A percentile compares a stretch with the other conserved stretches of the same genome.
Evolutionary conservation across 495 filamentous ascomycete genomes (phyloP).

Genomic region (Penicillium lagena): DNA sequence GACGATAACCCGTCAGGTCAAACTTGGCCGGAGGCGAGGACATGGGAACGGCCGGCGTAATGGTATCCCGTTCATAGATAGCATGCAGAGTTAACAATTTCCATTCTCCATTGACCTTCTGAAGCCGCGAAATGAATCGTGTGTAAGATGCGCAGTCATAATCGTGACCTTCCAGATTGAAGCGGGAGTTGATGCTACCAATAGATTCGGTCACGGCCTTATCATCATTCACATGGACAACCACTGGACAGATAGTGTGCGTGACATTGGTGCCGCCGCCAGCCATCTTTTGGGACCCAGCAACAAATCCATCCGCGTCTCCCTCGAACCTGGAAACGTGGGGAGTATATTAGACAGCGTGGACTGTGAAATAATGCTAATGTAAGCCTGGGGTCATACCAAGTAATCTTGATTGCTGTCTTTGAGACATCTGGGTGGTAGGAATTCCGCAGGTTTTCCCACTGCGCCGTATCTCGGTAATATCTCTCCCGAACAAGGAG

Average conservation of each 20-base stretch:
- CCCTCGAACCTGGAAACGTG: neutral
- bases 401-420: conserved; percentile 5
- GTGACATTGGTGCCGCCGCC: neutral
- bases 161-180: neutral
- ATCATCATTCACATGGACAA: neutral
- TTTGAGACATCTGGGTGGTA: neutral
- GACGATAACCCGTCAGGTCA: neutral
- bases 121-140: neutral
- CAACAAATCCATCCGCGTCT: neutral
- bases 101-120: conserved; percentile 2
- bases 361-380: too few species aligned
- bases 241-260: neutral
- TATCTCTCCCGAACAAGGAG: too few species aligned
- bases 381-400: neutral
- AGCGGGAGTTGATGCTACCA: neutral
- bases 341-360: too few species aligned
- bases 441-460: neutral
- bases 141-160: neutral
- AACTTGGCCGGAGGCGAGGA: neutral
- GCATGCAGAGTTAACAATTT: neutral
- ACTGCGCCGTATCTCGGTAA: neutral
- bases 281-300: neutral
- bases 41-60: neutral
- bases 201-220: conserved; percentile 1
- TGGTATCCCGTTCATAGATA: conserved; percentile 1